Evolutionary conservation across 176 grass and related monocot genomes (phyloP), one percentile per base, ranked within the genome.

Genomic region (Triticum turgidum): DNA sequence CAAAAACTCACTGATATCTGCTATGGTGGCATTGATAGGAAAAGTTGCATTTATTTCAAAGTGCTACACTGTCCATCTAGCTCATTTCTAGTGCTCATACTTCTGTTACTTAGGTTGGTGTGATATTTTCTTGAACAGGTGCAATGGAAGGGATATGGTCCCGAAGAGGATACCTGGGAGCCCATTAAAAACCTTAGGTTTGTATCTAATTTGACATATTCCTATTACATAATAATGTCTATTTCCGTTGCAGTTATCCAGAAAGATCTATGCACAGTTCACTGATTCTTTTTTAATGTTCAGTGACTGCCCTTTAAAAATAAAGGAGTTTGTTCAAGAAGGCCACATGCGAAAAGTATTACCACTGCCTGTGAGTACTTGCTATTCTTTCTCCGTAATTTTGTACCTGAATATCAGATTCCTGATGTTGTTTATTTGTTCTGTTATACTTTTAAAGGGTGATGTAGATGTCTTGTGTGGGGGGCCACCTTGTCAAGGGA

Each of bases 401-500:
- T 73, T 66, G 67, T 65, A 15, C 47, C 61, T 49, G 9, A 0
- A 33, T 12, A 33, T 56, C 18, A 42, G 25, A 30, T 73, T 78
- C 58, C n/a, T 84, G 5, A 68, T 84, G 27, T 33, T 39, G 59
- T 86, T 4, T 65, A 47, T 34, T 66, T 70, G 61, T 54, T 79
- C 6, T n/a, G 77, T 13, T 79, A 37, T 18, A 30, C 29, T 88
- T 88, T 20, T 18, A 35, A 78, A 98, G 96, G 93, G 91, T 27
- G 89, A 82, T 10, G 96, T 89, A 13, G 96, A 98, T 82, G 90
- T 95, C 14, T 88, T 98, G 2, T 98, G 96, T 84, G 96, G 96
- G 11, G 93, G 93, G 0, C 96, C 96, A 4, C 96, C 96, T 1
- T 98, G 96, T 52, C 93, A 98, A 92, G 96, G 96, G 3, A 98